These are phyloP conservation scores for Lecanicillium sp. DNA, from an alignment of 2,329 filamentous ascomycete species.

Conservation along the genomic window DNA sequence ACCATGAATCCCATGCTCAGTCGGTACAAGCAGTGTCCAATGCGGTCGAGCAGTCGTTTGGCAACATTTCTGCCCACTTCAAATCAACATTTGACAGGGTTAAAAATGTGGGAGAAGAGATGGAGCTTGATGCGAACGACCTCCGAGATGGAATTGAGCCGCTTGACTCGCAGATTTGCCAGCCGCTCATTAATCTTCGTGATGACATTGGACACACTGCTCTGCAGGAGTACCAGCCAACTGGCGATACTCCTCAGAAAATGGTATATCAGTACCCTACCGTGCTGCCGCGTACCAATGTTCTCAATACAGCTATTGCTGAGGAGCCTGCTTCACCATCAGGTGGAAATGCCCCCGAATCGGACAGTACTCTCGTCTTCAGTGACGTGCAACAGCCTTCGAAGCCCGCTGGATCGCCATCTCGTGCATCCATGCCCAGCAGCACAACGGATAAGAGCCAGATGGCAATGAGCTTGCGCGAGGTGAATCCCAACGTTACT, in stretches of 20 bases:
- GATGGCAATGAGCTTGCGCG: slow-evolving; percentile 40
- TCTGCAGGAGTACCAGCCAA: slow-evolving; percentile 74
- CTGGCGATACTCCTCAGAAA: slow-evolving; percentile 80
- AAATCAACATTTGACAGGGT: slow-evolving; percentile 60
- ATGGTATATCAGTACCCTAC: slow-evolving; percentile 73
- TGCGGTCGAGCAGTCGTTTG: slow-evolving; percentile 66
- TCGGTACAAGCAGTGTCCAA: slow-evolving; percentile 58
- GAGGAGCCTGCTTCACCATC: slow-evolving; percentile 17
- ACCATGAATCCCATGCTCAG: slow-evolving; percentile 61
- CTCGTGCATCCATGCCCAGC: slow-evolving; percentile 8
- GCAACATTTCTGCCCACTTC: slow-evolving; percentile 62
- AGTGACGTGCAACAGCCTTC: slow-evolving; percentile 21
- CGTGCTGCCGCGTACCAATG: slow-evolving; percentile 64
- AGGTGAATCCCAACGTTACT: slow-evolving; percentile 45
- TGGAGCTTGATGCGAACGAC: slow-evolving; percentile 49
- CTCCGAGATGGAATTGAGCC: slow-evolving; percentile 54
- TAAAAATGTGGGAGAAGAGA: slow-evolving; percentile 58
- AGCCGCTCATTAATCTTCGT: slow-evolving; percentile 64
- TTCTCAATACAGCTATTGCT: slow-evolving; percentile 34
- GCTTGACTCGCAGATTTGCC: slow-evolving; percentile 51
- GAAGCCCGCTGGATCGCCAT: slow-evolving; percentile 11
- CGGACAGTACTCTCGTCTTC: slow-evolving; percentile 32
- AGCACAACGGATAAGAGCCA: slow-evolving; percentile 21
- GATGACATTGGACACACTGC: slow-evolving; percentile 54
- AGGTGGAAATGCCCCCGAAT: slow-evolving; percentile 16